A percentile compares a stretch with the other conserved stretches of the same genome.
These are phyloP conservation scores for Stachybotrys chlorohalonatus DNA, from an alignment of 2,329 filamentous ascomycete genomes.

Conservation along the genomic window DNA sequence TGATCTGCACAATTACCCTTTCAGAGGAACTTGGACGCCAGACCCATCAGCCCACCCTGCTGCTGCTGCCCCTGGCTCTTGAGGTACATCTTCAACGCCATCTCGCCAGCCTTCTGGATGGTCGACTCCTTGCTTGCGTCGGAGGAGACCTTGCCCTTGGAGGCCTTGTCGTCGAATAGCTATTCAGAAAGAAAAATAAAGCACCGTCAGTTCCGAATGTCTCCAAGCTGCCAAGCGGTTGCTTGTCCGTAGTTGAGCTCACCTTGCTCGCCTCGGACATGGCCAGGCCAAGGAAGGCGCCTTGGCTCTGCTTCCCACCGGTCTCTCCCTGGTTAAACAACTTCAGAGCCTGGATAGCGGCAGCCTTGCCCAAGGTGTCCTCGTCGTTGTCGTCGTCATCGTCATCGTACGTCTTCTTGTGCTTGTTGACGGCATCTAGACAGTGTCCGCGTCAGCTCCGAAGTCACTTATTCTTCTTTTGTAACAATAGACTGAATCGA, in stretches of 20 bases:
- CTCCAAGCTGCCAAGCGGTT: background rate
- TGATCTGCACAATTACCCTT: too few relatives aligned
- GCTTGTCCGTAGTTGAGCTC: constrained; percentile 5
- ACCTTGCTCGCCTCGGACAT: constrained; percentile 83
- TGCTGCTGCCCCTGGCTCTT: constrained; percentile 55
- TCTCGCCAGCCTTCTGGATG: constrained; percentile 70
- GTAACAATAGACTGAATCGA: background rate
- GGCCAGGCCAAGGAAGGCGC: constrained; percentile 73
- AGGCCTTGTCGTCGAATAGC: constrained; percentile 52
- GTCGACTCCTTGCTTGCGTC: constrained; percentile 71
- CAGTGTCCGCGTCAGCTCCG: too few relatives aligned
- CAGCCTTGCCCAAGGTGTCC: constrained; percentile 56
- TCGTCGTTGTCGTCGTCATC: constrained; percentile 37
- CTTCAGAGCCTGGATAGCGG: constrained; percentile 75
- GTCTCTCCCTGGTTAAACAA: constrained; percentile 57
- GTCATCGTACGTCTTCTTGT: constrained; percentile 62
- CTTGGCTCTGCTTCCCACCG: constrained; percentile 51
- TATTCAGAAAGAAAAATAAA: constrained; percentile 10
- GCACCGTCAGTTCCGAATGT: background rate
- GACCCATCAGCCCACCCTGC: constrained; percentile 29
- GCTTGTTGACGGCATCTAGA: constrained; percentile 59
- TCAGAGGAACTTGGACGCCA: constrained; percentile 39
- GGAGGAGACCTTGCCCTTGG: constrained; percentile 41
- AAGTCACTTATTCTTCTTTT: too few relatives aligned
- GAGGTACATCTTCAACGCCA: constrained; percentile 86